These are phyloP conservation scores for Setomelanomma holmii DNA, from an alignment of 2,329 filamentous ascomycete genomes.

Conservation along the genomic window DNA sequence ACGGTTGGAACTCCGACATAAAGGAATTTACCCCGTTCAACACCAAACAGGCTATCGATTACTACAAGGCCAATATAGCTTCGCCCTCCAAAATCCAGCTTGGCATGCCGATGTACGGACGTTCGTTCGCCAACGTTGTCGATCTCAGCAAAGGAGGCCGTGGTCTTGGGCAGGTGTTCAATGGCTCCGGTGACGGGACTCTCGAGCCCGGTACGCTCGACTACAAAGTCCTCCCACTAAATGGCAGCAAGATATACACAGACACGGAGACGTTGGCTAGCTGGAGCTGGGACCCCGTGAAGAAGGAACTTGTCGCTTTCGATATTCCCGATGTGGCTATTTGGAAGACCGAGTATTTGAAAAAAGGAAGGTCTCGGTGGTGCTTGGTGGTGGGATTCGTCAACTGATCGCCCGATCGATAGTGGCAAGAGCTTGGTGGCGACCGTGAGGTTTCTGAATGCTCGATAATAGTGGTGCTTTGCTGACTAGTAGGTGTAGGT, in stretches of 20 bases:
- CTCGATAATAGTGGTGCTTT: not conserved
- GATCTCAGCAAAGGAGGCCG: slow-evolving; percentile 46
- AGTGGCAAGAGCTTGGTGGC: slow-evolving; percentile 28
- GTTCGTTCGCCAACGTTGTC: slow-evolving; percentile 32
- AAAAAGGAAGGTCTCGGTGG: slow-evolving; percentile 34
- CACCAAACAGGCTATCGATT: slow-evolving; percentile 32
- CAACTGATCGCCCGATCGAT: slow-evolving; percentile 21
- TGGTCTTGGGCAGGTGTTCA: slow-evolving; percentile 53
- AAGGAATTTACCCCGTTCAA: slow-evolving; percentile 24
- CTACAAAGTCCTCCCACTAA: slow-evolving; percentile 35
- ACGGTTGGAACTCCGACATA: slow-evolving; percentile 16
- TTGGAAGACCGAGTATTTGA: slow-evolving; percentile 34
- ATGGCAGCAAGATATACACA: slow-evolving; percentile 26
- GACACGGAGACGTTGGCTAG: slow-evolving; percentile 26
- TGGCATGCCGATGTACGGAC: slow-evolving; percentile 41
- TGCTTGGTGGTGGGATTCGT: slow-evolving; percentile 42
- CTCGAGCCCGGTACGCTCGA: slow-evolving; percentile 37
- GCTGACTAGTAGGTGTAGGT: slow-evolving; percentile 4
- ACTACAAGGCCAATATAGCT: slow-evolving; percentile 31
- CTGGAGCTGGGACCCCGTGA: slow-evolving; percentile 31
- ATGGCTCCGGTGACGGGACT: slow-evolving; percentile 31
- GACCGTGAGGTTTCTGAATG: slow-evolving; percentile 10
- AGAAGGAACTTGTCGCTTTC: slow-evolving; percentile 30
- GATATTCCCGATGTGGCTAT: slow-evolving; percentile 33
- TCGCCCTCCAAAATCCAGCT: slow-evolving; percentile 32